Evolutionary conservation across 2,329 filamentous ascomycete species (phyloP).

Genomic region (Colletotrichum caudatum): DNA sequence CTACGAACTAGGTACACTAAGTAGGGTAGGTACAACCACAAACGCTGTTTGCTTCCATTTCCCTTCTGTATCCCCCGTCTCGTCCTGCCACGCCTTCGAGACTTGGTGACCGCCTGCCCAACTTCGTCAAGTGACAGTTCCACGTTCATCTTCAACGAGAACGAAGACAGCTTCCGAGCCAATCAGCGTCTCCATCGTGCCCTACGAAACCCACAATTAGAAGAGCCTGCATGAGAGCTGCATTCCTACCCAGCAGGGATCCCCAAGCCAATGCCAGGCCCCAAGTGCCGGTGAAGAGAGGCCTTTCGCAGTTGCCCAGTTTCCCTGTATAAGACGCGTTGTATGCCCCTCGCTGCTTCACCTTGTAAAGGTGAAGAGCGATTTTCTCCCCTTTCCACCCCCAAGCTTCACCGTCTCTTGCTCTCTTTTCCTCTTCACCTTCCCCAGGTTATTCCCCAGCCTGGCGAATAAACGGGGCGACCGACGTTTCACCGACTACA

Average conservation of each 20-base stretch:
- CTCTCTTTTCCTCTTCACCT: slow-evolving; percentile 6
- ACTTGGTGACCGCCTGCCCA: slow-evolving; percentile 28
- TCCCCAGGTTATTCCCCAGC: slow-evolving; percentile 20
- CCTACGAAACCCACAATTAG: slow-evolving; percentile 25
- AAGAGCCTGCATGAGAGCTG: slow-evolving; percentile 40
- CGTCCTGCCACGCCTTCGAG: background rate
- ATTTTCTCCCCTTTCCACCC: background rate
- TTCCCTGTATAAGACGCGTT: slow-evolving; percentile 37
- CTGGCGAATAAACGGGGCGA: slow-evolving; percentile 24
- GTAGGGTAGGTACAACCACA: background rate
- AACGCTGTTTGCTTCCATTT: slow-evolving; percentile 5
- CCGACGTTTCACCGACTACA: slow-evolving; percentile 9
- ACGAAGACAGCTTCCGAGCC: slow-evolving; percentile 18
- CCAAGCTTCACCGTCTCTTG: slow-evolving; percentile 1
- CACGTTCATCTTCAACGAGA: slow-evolving; percentile 22
- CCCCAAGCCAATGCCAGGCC: slow-evolving; percentile 33
- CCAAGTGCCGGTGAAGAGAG: slow-evolving; percentile 41
- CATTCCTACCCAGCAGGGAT: slow-evolving; percentile 36
- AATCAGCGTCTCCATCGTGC: slow-evolving; percentile 20
- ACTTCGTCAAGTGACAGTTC: slow-evolving; percentile 34
- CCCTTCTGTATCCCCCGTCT: background rate
- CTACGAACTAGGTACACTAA: background rate
- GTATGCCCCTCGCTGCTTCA: slow-evolving; percentile 31
- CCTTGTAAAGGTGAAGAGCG: slow-evolving; percentile 17
- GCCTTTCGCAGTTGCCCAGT: slow-evolving; percentile 29